These are phyloP conservation scores for Linderniella brevidens DNA, from an alignment of 257 asterid species.

Conservation along the genomic window DNA sequence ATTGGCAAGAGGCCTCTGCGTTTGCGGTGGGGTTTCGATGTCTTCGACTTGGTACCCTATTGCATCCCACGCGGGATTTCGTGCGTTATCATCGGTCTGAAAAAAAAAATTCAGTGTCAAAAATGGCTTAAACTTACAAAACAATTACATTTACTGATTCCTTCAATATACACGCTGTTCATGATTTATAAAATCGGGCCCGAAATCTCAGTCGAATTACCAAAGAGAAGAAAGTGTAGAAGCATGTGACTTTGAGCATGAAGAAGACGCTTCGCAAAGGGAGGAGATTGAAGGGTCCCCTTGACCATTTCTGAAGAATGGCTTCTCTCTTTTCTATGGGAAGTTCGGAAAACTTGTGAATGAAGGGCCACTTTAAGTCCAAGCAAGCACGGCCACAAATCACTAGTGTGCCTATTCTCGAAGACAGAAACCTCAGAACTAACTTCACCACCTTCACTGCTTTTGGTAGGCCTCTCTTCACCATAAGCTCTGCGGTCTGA, in stretches of 20 bases:
- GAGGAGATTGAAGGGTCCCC: slow-evolving; percentile 12
- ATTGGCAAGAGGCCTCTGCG: slow-evolving; percentile 39
- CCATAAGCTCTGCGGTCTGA: slow-evolving; percentile 40
- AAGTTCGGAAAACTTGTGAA: slow-evolving; percentile 31
- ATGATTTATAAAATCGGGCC: no score
- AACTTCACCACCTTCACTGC: slow-evolving; percentile 19
- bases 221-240: background rate
- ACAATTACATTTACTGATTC: no score
- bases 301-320: slow-evolving; percentile 41
- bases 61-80: slow-evolving; percentile 64
- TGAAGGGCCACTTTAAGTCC: slow-evolving; percentile 40
- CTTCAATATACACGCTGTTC: no score
- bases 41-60: slow-evolving; percentile 46
- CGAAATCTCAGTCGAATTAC: background rate
- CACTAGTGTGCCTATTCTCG: slow-evolving; percentile 38
- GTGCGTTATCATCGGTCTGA: slow-evolving; percentile 47
- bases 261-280: slow-evolving; percentile 35
- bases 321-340: slow-evolving; percentile 30
- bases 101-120: no score
- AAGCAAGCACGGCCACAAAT: slow-evolving; percentile 31
- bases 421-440: slow-evolving; percentile 29
- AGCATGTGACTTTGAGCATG: slow-evolving; percentile 22
- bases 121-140: no score
- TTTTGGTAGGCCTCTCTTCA: slow-evolving; percentile 27
- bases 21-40: slow-evolving; percentile 9